A percentile compares a stretch with the other conserved stretches of the same genome.
phyloP scores from a whole-genome alignment of 805 yeast genomes.

The Hanseniaspora guilliermondii region DNA sequence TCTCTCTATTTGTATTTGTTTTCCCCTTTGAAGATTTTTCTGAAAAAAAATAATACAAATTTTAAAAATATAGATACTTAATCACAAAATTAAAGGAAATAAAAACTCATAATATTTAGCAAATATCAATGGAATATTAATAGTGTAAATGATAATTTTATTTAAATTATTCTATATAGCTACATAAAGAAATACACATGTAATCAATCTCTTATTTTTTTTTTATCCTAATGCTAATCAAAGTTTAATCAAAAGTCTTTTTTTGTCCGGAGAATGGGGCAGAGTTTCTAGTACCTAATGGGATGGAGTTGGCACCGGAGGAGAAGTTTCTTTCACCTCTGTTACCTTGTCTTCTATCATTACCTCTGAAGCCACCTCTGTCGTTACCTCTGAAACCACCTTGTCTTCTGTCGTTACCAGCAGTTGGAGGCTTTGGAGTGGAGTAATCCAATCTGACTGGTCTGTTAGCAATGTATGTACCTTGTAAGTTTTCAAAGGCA shows the following conservation, averaged over 20 bases:
- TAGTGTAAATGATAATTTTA: not conserved
- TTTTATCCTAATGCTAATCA: not conserved
- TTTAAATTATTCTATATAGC: too few relatives aligned
- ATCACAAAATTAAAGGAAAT: too few relatives aligned
- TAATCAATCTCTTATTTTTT: not conserved
- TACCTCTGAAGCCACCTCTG: slow-evolving; percentile 26
- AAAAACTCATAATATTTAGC: too few relatives aligned
- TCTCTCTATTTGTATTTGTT: too few relatives aligned
- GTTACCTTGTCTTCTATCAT: slow-evolving; percentile 24
- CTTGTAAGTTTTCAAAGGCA: slow-evolving; percentile 78
- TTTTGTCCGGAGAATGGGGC: slow-evolving; percentile 73
- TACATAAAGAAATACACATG: not conserved
- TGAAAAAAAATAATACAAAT: too few relatives aligned
- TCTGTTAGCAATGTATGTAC: slow-evolving; percentile 81
- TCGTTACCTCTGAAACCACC: slow-evolving; percentile 31
- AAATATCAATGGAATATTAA: too few relatives aligned
- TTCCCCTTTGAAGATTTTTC: too few relatives aligned
- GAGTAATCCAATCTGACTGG: slow-evolving; percentile 91
- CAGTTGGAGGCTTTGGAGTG: slow-evolving; percentile 62
- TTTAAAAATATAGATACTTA: too few relatives aligned
- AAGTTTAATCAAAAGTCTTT: slow-evolving; percentile 59
- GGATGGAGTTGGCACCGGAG: slow-evolving; percentile 56
- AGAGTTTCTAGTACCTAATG: slow-evolving; percentile 34
- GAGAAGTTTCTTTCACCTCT: slow-evolving; percentile 30
- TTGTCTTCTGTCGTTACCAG: slow-evolving; percentile 31